These are phyloP conservation scores for Fusarium tjaetaba DNA, from an alignment of 2,329 filamentous ascomycete species.

Conservation along the genomic window DNA sequence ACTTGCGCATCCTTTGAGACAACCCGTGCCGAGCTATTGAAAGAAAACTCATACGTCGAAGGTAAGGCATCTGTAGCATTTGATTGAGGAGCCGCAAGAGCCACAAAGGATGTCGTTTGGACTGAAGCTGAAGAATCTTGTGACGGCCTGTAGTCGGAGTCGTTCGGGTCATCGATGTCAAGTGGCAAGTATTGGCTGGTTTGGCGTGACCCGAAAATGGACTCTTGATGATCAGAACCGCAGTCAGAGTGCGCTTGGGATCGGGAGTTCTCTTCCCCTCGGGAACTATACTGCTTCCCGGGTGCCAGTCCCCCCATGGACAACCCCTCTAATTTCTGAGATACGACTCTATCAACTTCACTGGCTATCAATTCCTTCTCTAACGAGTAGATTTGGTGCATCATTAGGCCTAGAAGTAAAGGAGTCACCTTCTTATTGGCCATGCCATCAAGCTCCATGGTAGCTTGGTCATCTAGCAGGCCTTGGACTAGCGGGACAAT, in stretches of 20 bases:
- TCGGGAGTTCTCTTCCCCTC: background rate
- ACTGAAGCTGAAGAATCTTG: background rate
- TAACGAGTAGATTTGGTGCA: constrained; percentile 1
- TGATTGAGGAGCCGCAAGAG: background rate
- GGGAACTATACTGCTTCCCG: background rate
- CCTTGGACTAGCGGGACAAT: constrained; percentile 5
- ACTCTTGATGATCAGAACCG: background rate
- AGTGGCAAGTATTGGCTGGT: background rate
- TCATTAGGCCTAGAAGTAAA: constrained; percentile 15
- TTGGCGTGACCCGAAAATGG: background rate
- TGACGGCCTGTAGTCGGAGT: background rate
- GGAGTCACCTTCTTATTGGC: constrained; percentile 10
- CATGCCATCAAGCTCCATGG: background rate
- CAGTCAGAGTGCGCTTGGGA: background rate
- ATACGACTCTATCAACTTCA: constrained; percentile 9
- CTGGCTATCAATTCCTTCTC: background rate
- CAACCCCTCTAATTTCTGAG: background rate
- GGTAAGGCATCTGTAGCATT: background rate
- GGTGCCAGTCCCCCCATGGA: background rate
- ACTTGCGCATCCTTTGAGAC: background rate
- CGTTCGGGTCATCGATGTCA: background rate
- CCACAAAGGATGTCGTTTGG: background rate
- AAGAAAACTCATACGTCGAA: background rate
- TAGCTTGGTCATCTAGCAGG: constrained; percentile 1
- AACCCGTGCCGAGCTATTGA: background rate